Percentiles rank a stretch among this genome's conserved stretches.
These are phyloP conservation scores for Colletotrichum scovillei DNA, from an alignment of 2,329 filamentous ascomycete species.

Conservation along the genomic window DNA sequence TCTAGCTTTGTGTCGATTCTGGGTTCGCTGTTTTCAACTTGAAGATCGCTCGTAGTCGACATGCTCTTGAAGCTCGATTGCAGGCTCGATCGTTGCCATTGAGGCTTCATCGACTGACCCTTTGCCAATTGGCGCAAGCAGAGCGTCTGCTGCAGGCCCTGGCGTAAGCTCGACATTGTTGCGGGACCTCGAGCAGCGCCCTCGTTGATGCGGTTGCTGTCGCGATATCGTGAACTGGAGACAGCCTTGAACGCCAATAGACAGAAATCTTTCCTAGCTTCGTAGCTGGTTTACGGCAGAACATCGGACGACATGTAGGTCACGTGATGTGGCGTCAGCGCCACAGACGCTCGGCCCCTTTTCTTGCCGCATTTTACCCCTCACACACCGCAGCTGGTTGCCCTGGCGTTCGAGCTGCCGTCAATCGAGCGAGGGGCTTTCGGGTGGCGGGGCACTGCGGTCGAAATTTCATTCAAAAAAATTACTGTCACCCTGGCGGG, in stretches of 20 bases:
- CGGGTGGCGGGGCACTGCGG: slow-evolving; percentile 30
- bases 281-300: slow-evolving; percentile 8
- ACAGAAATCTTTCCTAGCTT: slow-evolving; percentile 35
- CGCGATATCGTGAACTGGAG: slow-evolving; percentile 18
- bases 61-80: slow-evolving; percentile 43
- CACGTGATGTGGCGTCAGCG: background rate
- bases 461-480: slow-evolving; percentile 37
- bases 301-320: background rate
- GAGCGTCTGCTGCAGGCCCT: slow-evolving; percentile 49
- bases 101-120: slow-evolving; percentile 44
- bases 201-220: slow-evolving; percentile 28
- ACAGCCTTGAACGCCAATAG: background rate
- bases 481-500: slow-evolving; percentile 31
- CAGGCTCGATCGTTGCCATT: slow-evolving; percentile 39
- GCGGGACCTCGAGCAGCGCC: slow-evolving; percentile 19
- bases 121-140: slow-evolving; percentile 46
- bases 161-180: slow-evolving; percentile 49
- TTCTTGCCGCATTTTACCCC: slow-evolving; percentile 10
- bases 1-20: background rate
- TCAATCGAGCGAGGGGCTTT: slow-evolving; percentile 16
- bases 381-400: slow-evolving; percentile 2
- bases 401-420: slow-evolving; percentile 22
- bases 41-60: slow-evolving; percentile 34
- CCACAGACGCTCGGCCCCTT: background rate
- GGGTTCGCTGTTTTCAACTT: background rate